These are phyloP conservation scores for Boletus holoroseus DNA, from an alignment of 1,284 basidiomycete species.

Conservation along the genomic window DNA sequence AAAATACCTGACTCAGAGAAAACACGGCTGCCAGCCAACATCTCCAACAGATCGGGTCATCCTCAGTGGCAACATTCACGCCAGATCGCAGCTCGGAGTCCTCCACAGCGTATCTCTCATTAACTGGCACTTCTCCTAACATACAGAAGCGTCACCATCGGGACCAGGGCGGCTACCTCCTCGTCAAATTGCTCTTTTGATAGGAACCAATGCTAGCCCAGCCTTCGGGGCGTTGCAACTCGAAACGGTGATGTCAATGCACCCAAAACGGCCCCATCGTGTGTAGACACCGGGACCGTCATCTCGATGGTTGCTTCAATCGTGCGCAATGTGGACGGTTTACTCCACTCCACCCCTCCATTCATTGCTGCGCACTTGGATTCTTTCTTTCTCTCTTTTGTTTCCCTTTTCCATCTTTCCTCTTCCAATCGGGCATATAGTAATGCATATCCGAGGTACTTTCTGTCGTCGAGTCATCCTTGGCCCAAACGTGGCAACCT, in stretches of 20 bases:
- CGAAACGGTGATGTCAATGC: slow-evolving; percentile 11
- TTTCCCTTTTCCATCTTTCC: neutral
- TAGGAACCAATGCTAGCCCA: slow-evolving; percentile 1
- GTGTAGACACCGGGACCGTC: slow-evolving; percentile 1
- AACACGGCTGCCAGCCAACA: too few relatives aligned
- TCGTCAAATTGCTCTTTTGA: neutral
- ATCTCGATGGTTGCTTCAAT: neutral
- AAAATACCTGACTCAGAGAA: too few relatives aligned
- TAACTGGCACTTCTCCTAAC: neutral
- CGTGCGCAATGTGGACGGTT: slow-evolving; percentile 1
- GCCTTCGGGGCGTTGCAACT: slow-evolving; percentile 3
- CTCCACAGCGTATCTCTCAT: slow-evolving; percentile 1
- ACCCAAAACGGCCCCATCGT: neutral
- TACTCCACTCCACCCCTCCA: slow-evolving; percentile 13
- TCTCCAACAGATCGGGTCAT: too few relatives aligned
- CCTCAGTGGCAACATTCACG: neutral
- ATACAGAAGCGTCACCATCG: neutral
- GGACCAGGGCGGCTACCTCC: neutral
- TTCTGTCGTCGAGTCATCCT: slow-evolving; percentile 9
- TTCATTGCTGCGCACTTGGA: slow-evolving; percentile 2
- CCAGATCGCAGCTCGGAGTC: neutral
- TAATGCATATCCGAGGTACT: slow-evolving; percentile 15
- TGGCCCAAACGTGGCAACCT: slow-evolving; percentile 10
- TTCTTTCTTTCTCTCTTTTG: neutral
- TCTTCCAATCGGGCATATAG: slow-evolving; percentile 10